Evolutionary conservation across 768 basidiomycete genomes (phyloP).

Genomic region (Suillus subalutaceus): DNA sequence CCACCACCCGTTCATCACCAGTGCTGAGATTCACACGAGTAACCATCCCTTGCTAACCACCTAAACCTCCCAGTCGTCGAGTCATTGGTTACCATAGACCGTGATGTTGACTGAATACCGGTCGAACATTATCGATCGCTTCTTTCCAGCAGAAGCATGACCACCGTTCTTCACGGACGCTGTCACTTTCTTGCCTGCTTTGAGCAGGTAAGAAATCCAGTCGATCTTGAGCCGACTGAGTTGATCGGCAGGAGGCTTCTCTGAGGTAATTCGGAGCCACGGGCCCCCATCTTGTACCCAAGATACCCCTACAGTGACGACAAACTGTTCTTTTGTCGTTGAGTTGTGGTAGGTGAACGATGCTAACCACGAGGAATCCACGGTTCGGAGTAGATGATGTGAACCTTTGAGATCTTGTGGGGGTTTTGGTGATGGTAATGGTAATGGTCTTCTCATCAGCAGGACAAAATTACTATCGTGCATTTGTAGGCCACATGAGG

Average conservation of each 20-base stretch:
- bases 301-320: not conserved
- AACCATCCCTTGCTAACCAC: not conserved
- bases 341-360: not conserved
- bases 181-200: slow-evolving; percentile 2
- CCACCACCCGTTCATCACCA: not conserved
- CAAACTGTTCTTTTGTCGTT: not conserved
- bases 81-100: not conserved
- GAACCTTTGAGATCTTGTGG: not conserved
- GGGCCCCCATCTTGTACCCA: slow-evolving; percentile 2
- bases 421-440: too few species aligned
- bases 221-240: not conserved
- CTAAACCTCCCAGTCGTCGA: not conserved
- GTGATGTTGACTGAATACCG: slow-evolving; percentile 7
- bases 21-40: not conserved
- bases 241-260: not conserved
- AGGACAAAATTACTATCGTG: not conserved
- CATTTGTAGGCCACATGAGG: not conserved
- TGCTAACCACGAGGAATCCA: slow-evolving; percentile 5
- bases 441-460: not conserved
- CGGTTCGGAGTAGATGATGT: not conserved
- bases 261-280: not conserved
- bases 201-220: slow-evolving; percentile 4
- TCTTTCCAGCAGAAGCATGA: slow-evolving; percentile 3
- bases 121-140: not conserved
- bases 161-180: slow-evolving; percentile 5